Evolutionary conservation across 2,329 filamentous ascomycete species (phyloP), one percentile per base, ranked within the genome.

Genomic region (Alternaria atra): DNA sequence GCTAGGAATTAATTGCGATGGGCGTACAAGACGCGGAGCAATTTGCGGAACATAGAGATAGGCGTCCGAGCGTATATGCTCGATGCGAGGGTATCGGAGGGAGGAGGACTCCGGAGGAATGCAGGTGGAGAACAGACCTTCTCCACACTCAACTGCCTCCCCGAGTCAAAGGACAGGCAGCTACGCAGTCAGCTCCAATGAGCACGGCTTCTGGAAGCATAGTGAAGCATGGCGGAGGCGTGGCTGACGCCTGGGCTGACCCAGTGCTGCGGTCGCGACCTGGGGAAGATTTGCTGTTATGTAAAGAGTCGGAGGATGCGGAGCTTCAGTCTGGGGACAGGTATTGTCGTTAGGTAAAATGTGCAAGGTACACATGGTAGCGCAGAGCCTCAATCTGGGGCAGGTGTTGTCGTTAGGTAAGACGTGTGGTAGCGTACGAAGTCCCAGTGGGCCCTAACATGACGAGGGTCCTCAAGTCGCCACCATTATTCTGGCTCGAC

Each of bases 401-500:
- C 40, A 47, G 9, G 8, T 46, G 32, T 47, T 58, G 27, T 47
- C 10, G 50, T 58, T 54, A 54, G 48, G 55, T 58, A 54, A 58
- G 20, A 53, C 48, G 48, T n/a, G 30, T 44, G n/a, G 37, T 57
- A 57, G 55, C 46, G 39, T 52, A 15, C 37, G 29, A 35, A 23
- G 17, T 23, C 23, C 46, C 12, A 20, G 37, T 42, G 29, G 47
- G 37, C 12, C 52, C 23, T n/a, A 37, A 43, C 54, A 57, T 34
- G 37, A n/a, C 29, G 27, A 35, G 43, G 17, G 25, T 25, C 17
- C 43, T 34, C 4, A 6, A 48, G 34, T n/a, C 13, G 52, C 42
- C 30, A 48, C 34, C 34, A 55, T 12, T 12, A 39, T n/a, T 40
- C n/a, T 20, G 56, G 62, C 55, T 76, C 74, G 13, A 75, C 69